Conservation (phyloP, 2,329 filamentous ascomycete genomes). For the Colletotrichum limetticola region DNA sequence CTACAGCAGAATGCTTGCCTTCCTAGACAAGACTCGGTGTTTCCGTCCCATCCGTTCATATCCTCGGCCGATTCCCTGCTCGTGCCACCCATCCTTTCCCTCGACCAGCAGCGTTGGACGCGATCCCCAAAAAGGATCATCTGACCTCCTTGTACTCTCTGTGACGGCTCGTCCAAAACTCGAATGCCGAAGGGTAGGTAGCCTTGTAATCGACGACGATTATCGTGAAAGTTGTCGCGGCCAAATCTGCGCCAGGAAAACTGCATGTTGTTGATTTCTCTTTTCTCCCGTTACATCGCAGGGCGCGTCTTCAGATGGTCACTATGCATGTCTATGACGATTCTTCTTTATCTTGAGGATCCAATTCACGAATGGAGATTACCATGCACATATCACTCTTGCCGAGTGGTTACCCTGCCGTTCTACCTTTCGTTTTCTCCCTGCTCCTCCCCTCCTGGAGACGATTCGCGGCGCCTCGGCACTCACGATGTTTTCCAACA, state of each 20-base stretch:
- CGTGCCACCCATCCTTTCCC: constrained; percentile 21
- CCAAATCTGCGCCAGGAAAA: background rate
- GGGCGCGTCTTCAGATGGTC: constrained; percentile 10
- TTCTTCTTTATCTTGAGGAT: background rate
- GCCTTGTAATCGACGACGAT: background rate
- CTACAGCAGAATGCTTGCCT: background rate
- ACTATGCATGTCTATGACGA: constrained; percentile 9
- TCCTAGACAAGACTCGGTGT: background rate
- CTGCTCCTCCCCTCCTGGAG: background rate
- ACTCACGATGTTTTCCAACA: background rate
- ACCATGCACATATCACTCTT: background rate
- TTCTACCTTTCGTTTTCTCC: background rate
- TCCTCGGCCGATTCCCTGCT: constrained; percentile 5
- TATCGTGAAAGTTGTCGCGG: background rate
- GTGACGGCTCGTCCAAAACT: background rate
- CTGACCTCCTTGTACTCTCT: constrained; percentile 28
- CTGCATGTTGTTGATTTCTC: background rate
- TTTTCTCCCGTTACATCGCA: constrained; percentile 23
- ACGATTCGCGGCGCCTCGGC: background rate
- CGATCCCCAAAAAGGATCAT: constrained; percentile 14
- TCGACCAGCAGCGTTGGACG: constrained; percentile 2
- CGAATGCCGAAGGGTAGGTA: background rate
- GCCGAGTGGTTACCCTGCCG: constrained; percentile 8
- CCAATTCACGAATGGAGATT: background rate
- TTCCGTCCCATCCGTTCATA: background rate